These are phyloP conservation scores for Trichoderma guizhouense DNA, from an alignment of 2,329 filamentous ascomycete species.

Conservation along the genomic window DNA sequence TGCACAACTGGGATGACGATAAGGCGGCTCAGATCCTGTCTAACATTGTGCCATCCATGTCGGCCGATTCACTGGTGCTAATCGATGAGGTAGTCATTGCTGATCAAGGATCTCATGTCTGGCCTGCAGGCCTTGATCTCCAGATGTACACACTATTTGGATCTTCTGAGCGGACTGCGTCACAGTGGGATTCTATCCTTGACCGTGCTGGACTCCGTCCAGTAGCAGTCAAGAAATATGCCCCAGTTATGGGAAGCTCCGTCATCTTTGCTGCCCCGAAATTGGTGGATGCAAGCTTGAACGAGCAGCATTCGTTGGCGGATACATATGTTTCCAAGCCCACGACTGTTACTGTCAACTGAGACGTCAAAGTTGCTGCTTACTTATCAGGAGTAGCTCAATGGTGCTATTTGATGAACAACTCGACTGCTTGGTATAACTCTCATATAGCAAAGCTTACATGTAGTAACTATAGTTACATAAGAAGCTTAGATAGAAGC, in stretches of 20 bases:
- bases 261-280: conserved; percentile 15
- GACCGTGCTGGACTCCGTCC: not conserved
- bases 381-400: not conserved
- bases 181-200: not conserved
- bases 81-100: conserved; percentile 38
- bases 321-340: not conserved
- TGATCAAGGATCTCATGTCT: not conserved
- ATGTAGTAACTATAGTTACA: too few species aligned
- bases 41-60: conserved; percentile 34
- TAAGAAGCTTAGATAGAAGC: not conserved
- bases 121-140: conserved; percentile 3
- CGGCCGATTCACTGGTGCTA: conserved; percentile 32
- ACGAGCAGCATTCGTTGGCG: not conserved
- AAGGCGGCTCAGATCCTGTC: conserved; percentile 30
- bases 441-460: not conserved
- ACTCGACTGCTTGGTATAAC: not conserved
- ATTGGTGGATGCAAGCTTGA: not conserved
- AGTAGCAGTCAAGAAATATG: conserved; percentile 12
- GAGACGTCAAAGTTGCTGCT: not conserved
- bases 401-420: not conserved
- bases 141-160: conserved; percentile 7
- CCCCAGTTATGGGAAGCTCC: conserved; percentile 6
- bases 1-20: conserved; percentile 39
- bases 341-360: not conserved
- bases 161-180: not conserved